phyloP scores from a whole-genome alignment of 225 moss, liverwort and hornwort genomes.

The Ulota crispa region DNA sequence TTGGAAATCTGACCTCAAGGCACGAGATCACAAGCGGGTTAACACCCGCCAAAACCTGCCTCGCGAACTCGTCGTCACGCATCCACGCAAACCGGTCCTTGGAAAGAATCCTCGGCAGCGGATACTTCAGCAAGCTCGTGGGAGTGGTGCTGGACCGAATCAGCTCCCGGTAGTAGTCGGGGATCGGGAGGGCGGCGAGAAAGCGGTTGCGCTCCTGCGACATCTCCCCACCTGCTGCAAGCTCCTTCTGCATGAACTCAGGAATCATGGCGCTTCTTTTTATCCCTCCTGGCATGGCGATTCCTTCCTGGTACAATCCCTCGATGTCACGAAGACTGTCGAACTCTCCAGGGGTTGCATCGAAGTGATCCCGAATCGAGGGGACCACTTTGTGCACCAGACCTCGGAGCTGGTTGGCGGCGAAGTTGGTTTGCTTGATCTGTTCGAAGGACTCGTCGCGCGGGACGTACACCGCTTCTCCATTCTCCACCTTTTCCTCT shows the following conservation, averaged over 20 bases:
- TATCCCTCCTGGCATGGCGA: conserved; percentile 18
- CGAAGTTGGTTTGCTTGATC: conserved; percentile 63
- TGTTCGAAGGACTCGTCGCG: conserved; percentile 68
- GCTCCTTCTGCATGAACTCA: conserved; percentile 24
- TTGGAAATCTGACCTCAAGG: conserved; percentile 32
- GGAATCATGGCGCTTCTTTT: conserved; percentile 19
- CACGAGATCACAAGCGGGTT: conserved; percentile 64
- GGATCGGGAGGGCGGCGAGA: conserved; percentile 40
- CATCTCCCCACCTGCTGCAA: conserved; percentile 31
- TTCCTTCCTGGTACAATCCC: conserved; percentile 50
- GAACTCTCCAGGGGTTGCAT: conserved; percentile 56
- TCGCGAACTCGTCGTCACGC: conserved; percentile 73
- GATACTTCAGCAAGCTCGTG: conserved; percentile 47
- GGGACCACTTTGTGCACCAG: conserved; percentile 65
- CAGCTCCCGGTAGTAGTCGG: conserved; percentile 40
- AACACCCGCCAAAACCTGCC: conserved; percentile 65
- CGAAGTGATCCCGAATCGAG: conserved; percentile 45
- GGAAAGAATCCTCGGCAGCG: conserved; percentile 42
- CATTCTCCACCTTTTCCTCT: conserved; percentile 49
- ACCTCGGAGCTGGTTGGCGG: conserved; percentile 52
- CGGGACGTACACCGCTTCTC: conserved; percentile 66
- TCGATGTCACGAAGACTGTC: conserved; percentile 59
- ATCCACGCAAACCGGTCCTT: conserved; percentile 74
- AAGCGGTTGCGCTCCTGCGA: conserved; percentile 36
- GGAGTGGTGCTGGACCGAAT: conserved; percentile 37